Conservation (phyloP, 2,329 filamentous ascomycete genomes). For the Alternaria hordeiaustralica region DNA sequence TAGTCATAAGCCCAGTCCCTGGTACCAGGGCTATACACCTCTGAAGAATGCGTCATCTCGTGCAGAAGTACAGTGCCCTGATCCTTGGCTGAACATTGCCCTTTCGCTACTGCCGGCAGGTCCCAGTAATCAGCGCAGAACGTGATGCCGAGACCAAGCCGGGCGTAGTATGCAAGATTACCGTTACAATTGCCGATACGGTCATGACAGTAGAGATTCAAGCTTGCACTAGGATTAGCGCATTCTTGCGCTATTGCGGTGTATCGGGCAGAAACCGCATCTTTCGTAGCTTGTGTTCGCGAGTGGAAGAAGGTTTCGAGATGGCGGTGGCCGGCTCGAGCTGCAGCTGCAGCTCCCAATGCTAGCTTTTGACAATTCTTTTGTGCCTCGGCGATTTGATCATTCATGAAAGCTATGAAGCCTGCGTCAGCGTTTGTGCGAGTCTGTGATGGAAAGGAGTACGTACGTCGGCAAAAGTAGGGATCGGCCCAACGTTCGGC, state of each 20-base stretch:
- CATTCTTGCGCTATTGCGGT: neutral
- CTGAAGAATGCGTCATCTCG: conserved; percentile 68
- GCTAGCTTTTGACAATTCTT: conserved; percentile 63
- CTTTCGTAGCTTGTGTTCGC: neutral
- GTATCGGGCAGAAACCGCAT: neutral
- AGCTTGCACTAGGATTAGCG: neutral
- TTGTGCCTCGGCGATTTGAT: conserved; percentile 59
- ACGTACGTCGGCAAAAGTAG: neutral
- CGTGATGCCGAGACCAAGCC: neutral
- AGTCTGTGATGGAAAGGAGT: conserved; percentile 51
- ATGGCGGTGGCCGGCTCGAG: conserved; percentile 51
- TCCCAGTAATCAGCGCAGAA: neutral
- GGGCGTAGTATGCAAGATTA: neutral
- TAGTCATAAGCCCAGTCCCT: conserved; percentile 66
- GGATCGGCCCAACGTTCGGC: conserved; percentile 41
- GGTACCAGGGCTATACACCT: conserved; percentile 61
- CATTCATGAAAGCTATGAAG: conserved; percentile 59
- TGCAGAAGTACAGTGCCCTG: conserved; percentile 70
- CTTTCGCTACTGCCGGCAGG: neutral
- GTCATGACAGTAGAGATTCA: neutral
- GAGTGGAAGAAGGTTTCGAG: conserved; percentile 70
- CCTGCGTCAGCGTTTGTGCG: conserved; percentile 61
- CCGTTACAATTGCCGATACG: neutral
- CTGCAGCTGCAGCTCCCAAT: conserved; percentile 57
- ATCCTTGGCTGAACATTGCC: conserved; percentile 67